Base-by-base conservation (phyloP, 495 filamentous ascomycete genomes). In the Poronia punctata region DNA sequence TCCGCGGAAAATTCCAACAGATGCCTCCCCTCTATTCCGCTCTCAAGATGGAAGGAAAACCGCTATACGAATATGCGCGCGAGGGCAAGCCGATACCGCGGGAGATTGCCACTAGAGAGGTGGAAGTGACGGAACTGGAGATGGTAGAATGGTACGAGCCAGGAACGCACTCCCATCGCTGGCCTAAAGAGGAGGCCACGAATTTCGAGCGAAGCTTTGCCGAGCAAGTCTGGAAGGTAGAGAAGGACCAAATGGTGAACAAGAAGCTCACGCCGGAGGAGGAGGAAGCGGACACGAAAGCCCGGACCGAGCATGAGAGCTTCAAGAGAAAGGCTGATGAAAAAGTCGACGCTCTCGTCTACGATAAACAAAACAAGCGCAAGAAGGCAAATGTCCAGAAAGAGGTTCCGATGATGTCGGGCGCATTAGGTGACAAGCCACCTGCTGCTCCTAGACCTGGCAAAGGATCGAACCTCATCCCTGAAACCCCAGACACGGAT, bases 21-120 rank as follows among this genome's bases (percentile, higher is more conserved):
- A 76, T 80, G 48, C 93, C 93, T 24, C 92, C 90, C 16, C 78
- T 99, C 16, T 80, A 86, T 59, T 94, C 86, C n/a, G 90, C 93
- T 18, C 69, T 97, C 26, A 84, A 83, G 56, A 81, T 96, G 48
- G 66, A 95, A 38, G 92, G 92, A 2, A 97, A 95, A 67, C 80
- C 79, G 20, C 68, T 95, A 20, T 99, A 97, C 53, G 88, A 99
- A 67, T 97, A 97, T 64, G 93, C 93, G 19, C 69, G 93, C 10
- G 86, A 85, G 56, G 93, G 93, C 1, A 86, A 83, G 55, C 72
- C 81, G 36, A 76, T 89, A 6, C 90, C 90, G 2, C 66, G 80
- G 40, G 84, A 93, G 61, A 92, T 99, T 36, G 71, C 87, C 59
- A 71, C 80, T 41, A 62, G 92, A 37, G 78, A 82, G 0, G 84